Base-by-base conservation (phyloP, 2,329 filamentous ascomycete genomes). In the Laburnicola sp. region DNA sequence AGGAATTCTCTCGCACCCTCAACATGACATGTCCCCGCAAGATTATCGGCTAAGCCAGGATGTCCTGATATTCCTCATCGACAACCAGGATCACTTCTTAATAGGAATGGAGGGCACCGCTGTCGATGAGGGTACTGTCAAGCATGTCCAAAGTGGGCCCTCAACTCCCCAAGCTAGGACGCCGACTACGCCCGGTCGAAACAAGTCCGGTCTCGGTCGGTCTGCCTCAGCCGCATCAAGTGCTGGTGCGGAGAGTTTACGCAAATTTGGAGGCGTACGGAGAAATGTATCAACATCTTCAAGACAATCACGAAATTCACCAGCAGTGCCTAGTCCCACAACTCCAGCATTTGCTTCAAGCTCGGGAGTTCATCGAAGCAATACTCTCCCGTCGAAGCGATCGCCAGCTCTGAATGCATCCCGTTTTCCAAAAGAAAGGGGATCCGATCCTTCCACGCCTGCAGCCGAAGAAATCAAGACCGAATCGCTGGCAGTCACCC, bases 61-160 rank as follows among this genome's bases (percentile, higher is more conserved):
- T 65, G 93, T 99, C 21, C 82, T 99, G 57, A 96, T 99, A 44
- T 99, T 99, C 73, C 77, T 99, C 62, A 99, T 99, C 60, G 92
- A 97, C 69, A 96, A 99, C 65, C 94, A 99, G 72, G 94, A 99
- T 67, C 90, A 96, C 73, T 99, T 99, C 79, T 78, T 99, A 59
- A 95, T 99, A 58, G 94, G 94, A 48, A 99, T 99, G 94, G 90
- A 91, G 69, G 94, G 94, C 38, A 97, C 92, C n/a, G 92, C 86
- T n/a, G 89, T 92, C 16, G 92, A 97, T 68, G 90, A 95, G 68
- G 86, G 84, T 54, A 86, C 84, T 6, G 79, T 85, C 43, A 82
- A 83, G 64, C 83, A 86, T 54, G 79, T 86, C 32, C 86, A 92
- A 66, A 89, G 88, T 50, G 87, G 87, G 2, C 82, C 83, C 3